Conservation (phyloP, 2,329 filamentous ascomycete genomes). For the Colletotrichum brevisporum region DNA sequence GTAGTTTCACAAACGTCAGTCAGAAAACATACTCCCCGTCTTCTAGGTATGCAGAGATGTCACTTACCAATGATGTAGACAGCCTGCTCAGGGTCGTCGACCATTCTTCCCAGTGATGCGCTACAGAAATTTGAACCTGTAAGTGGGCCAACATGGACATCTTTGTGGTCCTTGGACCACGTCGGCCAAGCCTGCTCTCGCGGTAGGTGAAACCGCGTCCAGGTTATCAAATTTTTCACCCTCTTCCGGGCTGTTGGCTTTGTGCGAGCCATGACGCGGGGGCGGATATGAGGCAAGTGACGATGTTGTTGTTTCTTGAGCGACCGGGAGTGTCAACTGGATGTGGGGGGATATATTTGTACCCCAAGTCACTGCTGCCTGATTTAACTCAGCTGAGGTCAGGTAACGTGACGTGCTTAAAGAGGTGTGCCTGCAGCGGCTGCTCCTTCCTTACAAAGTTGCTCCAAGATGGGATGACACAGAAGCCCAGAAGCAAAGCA, state of each 20-base stretch:
- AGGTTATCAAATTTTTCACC: conserved; percentile 29
- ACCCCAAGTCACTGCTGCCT: neutral
- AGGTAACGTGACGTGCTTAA: neutral
- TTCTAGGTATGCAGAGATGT: neutral
- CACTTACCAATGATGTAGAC: conserved; percentile 42
- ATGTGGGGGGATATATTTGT: neutral
- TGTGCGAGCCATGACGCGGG: neutral
- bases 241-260: neutral
- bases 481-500: too few species aligned
- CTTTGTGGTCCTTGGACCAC: conserved; percentile 32
- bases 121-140: too few species aligned
- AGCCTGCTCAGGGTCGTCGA: conserved; percentile 42
- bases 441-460: neutral
- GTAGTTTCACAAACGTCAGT: conserved; percentile 7
- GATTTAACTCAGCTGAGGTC: neutral
- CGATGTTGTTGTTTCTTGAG: neutral
- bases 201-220: conserved; percentile 44
- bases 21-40: neutral
- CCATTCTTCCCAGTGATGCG: conserved; percentile 40
- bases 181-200: conserved; percentile 43
- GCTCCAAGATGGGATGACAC: too few species aligned
- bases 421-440: neutral
- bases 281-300: neutral
- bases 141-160: conserved; percentile 43
- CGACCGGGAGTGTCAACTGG: neutral